These are phyloP conservation scores for Curvularia hawaiiensis DNA, from an alignment of 2,329 filamentous ascomycete species.

Conservation along the genomic window DNA sequence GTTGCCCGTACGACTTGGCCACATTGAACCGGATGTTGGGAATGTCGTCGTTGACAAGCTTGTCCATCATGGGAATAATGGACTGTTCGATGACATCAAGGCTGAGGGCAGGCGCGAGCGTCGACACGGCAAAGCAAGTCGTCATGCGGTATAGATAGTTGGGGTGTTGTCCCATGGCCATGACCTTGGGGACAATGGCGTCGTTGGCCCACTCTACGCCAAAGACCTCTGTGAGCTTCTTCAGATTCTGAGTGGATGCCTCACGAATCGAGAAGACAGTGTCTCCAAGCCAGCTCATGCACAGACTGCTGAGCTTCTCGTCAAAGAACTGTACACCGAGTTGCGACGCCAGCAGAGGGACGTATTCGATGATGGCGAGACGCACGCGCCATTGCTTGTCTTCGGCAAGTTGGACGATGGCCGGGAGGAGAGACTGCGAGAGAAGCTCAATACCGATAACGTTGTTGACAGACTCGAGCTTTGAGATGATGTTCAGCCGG, in stretches of 20 bases:
- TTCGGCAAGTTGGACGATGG: conserved; percentile 95
- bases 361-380: conserved; percentile 98
- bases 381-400: conserved; percentile 99
- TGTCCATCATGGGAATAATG: conserved; percentile 94
- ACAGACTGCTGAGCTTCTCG: conserved; percentile 91
- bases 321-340: conserved; percentile 98
- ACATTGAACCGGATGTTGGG: conserved; percentile 99
- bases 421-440: conserved; percentile 93
- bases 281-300: conserved; percentile 98
- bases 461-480: conserved; percentile 97
- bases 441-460: conserved; percentile 97
- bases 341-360: conserved; percentile 92
- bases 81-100: conserved; percentile 91
- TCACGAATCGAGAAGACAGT: conserved; percentile 99
- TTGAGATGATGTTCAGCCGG: conserved; percentile 98
- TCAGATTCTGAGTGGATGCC: conserved; percentile 94
- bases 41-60: conserved; percentile 91
- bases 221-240: conserved; percentile 98
- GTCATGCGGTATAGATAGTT: conserved; percentile 99
- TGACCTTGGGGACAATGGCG: conserved; percentile 97
- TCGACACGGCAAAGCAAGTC: conserved; percentile 98
- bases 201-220: conserved; percentile 97
- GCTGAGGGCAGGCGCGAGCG: conserved; percentile 88
- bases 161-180: conserved; percentile 96
- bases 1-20: conserved; percentile 91